Evolutionary conservation across 2,329 filamentous ascomycete genomes (phyloP).

Genomic region (Drechslera avenae): DNA sequence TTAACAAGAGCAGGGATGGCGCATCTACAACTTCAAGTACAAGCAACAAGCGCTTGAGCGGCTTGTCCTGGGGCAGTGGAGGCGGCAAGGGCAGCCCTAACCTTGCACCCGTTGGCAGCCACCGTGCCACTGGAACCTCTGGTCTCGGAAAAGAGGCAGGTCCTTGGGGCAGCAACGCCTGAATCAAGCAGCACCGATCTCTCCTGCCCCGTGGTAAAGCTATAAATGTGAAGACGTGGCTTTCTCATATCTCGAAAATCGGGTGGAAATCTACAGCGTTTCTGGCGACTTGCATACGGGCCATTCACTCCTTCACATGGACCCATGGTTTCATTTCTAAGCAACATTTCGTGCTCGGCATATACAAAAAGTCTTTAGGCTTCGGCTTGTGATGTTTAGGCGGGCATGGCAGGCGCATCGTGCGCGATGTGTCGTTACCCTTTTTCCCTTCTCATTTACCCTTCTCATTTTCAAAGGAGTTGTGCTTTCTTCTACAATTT

Average conservation of each 20-base stretch:
- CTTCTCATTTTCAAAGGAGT: no score
- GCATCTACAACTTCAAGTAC: constrained; percentile 42
- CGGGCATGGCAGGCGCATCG: constrained; percentile 1
- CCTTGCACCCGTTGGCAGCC: constrained; percentile 42
- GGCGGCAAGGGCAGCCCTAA: constrained; percentile 45
- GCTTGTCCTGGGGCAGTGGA: constrained; percentile 45
- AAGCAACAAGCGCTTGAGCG: constrained; percentile 46
- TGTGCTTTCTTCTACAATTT: not conserved
- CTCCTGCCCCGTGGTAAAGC: not conserved
- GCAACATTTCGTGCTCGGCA: constrained; percentile 9
- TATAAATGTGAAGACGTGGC: constrained; percentile 4
- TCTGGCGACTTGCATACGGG: constrained; percentile 17
- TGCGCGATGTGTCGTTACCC: not conserved
- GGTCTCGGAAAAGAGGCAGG: constrained; percentile 28
- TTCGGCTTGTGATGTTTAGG: constrained; percentile 3
- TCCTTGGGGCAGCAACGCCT: constrained; percentile 29
- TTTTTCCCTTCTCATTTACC: not conserved
- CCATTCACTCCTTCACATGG: not conserved
- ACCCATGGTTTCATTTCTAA: not conserved
- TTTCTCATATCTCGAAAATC: not conserved
- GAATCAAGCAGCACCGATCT: not conserved
- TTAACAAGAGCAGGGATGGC: constrained; percentile 41
- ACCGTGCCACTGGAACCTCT: constrained; percentile 28
- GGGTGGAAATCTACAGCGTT: constrained; percentile 16
- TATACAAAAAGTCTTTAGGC: constrained; percentile 14